Evolutionary conservation across 2,329 filamentous ascomycete species (phyloP).

Genomic region (Apiospora marii): DNA sequence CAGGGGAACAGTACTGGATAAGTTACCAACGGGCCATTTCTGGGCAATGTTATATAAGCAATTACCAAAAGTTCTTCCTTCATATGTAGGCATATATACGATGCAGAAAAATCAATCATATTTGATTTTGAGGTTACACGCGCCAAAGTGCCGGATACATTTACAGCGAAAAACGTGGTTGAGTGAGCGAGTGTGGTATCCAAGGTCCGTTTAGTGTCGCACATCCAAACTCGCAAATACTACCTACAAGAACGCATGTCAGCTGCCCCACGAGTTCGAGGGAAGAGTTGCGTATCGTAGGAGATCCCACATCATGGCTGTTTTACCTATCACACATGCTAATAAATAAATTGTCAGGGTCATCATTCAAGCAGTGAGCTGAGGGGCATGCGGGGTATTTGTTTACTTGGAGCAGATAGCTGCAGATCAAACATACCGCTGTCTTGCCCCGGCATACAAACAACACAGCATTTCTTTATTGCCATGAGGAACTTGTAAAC

Average conservation of each 20-base stretch:
- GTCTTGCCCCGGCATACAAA: neutral
- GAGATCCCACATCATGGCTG: neutral
- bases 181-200: neutral
- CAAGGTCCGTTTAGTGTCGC: neutral
- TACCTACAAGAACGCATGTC: neutral
- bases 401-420: neutral
- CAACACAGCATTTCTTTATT: neutral
- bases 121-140: neutral
- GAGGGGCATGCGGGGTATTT: constrained; percentile 20
- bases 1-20: constrained; percentile 1
- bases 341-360: neutral
- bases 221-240: neutral
- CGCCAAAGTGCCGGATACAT: neutral
- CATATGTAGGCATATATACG: too few species aligned
- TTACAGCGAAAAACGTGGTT: neutral
- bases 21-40: neutral
- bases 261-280: neutral
- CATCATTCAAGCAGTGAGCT: neutral
- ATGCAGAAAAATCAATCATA: neutral
- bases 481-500: neutral
- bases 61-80: neutral
- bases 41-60: neutral
- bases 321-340: neutral
- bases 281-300: neutral
- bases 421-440: neutral